phyloP scores from a whole-genome alignment of 2,329 filamentous ascomycete species.

The Ophiobolus disseminans region DNA sequence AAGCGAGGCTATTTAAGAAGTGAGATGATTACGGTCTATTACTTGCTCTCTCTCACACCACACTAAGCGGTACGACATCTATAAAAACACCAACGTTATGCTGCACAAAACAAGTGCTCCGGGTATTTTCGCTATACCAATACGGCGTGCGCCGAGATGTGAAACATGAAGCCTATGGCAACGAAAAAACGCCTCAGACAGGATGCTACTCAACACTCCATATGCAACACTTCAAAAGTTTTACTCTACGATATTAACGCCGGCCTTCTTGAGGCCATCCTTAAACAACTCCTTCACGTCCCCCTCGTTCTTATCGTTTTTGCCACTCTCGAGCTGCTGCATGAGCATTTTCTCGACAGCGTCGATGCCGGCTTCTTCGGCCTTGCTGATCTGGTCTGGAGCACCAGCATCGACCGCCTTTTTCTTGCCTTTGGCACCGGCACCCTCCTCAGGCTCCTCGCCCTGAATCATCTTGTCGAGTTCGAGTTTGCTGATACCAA shows the following conservation, averaged over 20 bases:
- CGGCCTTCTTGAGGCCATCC: slow-evolving; percentile 50
- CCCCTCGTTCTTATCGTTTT: slow-evolving; percentile 8
- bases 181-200: no score
- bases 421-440: slow-evolving; percentile 25
- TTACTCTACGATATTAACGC: slow-evolving; percentile 44
- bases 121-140: no score
- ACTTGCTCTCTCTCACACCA: no score
- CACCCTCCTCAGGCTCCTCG: slow-evolving; percentile 56
- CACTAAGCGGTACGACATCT: no score
- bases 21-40: no score
- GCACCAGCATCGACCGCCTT: slow-evolving; percentile 16
- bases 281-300: slow-evolving; percentile 54
- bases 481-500: slow-evolving; percentile 91
- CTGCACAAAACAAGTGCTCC: no score
- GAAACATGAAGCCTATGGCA: no score
- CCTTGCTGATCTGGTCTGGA: slow-evolving; percentile 44
- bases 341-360: slow-evolving; percentile 53
- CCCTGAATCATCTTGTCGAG: slow-evolving; percentile 78
- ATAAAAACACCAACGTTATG: no score
- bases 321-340: slow-evolving; percentile 28
- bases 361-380: slow-evolving; percentile 40
- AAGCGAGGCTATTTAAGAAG: no score
- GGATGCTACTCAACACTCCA: no score
- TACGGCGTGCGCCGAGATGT: no score
- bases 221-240: no score